phyloP scores from a whole-genome alignment of 2,329 filamentous ascomycete genomes.

The Gnomoniopsis smithogilvyi region DNA sequence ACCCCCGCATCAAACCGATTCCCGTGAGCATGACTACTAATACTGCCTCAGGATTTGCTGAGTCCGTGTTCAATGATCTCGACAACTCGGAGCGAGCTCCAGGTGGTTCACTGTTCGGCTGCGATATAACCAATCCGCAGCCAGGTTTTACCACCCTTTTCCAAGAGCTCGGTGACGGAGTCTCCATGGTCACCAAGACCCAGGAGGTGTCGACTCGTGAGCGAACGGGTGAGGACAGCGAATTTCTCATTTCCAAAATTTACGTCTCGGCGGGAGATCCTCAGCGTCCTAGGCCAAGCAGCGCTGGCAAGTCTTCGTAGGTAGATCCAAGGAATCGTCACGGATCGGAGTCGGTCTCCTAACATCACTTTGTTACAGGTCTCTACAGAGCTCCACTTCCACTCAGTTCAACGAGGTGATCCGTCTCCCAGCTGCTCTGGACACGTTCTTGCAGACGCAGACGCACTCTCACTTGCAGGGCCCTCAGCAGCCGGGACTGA shows the following conservation, averaged over 20 bases:
- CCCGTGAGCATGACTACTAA: not conserved
- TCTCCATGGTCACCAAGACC: conserved; percentile 39
- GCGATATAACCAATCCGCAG: conserved; percentile 16
- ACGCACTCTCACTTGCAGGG: not conserved
- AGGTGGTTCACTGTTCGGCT: conserved; percentile 15
- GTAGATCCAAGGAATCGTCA: not conserved
- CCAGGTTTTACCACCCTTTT: conserved; percentile 27
- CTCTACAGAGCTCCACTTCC: not conserved
- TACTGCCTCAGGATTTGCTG: conserved; percentile 22
- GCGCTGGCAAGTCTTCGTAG: conserved; percentile 1
- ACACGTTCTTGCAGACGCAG: not conserved
- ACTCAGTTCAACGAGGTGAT: conserved; percentile 3
- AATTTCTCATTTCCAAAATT: conserved; percentile 33
- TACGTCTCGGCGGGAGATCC: conserved; percentile 32
- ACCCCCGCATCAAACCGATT: not conserved
- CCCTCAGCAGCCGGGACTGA: not conserved
- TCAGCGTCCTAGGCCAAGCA: not conserved
- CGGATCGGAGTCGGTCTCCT: not conserved
- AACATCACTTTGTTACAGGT: not conserved
- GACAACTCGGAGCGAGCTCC: conserved; percentile 33
- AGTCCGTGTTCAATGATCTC: conserved; percentile 44
- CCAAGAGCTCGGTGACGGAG: conserved; percentile 36
- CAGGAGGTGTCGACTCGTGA: conserved; percentile 36
- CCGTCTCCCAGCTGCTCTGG: not conserved
- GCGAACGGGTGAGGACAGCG: conserved; percentile 30